Evolutionary conservation across 1,284 basidiomycete species (phyloP).

Genomic region (Trichosporon faecale): DNA sequence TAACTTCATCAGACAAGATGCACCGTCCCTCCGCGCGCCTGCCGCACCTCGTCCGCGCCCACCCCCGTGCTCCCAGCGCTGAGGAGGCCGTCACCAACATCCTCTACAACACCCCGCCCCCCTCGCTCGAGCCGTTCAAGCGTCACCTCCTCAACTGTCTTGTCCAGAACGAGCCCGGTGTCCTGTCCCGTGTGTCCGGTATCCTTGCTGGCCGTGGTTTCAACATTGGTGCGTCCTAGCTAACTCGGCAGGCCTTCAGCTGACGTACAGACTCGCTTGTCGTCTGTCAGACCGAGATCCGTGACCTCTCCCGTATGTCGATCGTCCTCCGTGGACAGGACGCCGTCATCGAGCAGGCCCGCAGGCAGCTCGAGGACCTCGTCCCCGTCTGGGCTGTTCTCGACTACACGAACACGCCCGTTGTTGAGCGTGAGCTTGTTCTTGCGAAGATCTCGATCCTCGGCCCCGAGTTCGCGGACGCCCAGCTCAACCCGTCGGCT

Average conservation of each 20-base stretch:
- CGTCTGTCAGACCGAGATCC: conserved; percentile 96
- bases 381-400: conserved; percentile 97
- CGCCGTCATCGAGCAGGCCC: conserved; percentile 94
- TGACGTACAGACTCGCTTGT: conserved; percentile 76
- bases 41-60: conserved; percentile 39
- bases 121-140: conserved; percentile 89
- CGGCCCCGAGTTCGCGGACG: conserved; percentile 94
- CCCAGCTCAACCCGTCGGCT: conserved; percentile 70
- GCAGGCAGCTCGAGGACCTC: conserved; percentile 87
- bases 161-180: conserved; percentile 99
- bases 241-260: not conserved
- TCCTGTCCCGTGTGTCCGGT: conserved; percentile 94
- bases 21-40: conserved; percentile 41
- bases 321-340: conserved; percentile 96
- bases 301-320: conserved; percentile 96
- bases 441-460: conserved; percentile 93
- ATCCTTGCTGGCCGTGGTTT: conserved; percentile 96
- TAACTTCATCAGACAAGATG: conserved; percentile 47
- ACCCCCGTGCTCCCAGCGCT: conserved; percentile 58
- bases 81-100: conserved; percentile 96
- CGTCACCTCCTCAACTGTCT: conserved; percentile 98
- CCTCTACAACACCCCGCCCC: conserved; percentile 91
- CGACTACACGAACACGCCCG: conserved; percentile 88
- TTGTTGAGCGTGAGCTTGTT: conserved; percentile 81
- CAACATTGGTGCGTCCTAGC: conserved; percentile 66